phyloP scores from a whole-genome alignment of 75 land plant species.

The Pinus albicaulis region DNA sequence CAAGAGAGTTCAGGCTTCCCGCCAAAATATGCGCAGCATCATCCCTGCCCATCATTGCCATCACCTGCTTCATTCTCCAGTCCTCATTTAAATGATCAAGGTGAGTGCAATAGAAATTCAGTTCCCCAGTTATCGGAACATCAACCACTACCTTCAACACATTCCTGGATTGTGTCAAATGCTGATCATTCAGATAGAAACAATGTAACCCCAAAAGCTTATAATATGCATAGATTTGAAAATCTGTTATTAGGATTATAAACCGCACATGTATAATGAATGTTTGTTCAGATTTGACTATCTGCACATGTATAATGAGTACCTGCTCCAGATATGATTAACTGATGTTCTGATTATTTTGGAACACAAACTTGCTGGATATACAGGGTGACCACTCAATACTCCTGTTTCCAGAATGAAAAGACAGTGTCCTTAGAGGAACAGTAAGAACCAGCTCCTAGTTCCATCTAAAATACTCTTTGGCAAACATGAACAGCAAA shows the following conservation, averaged over 20 bases:
- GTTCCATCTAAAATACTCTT: background rate
- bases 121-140: conserved; percentile 51
- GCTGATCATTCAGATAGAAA: background rate
- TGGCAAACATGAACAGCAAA: background rate
- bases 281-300: no score
- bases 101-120: conserved; percentile 67
- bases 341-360: background rate
- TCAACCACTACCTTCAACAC: conserved; percentile 71
- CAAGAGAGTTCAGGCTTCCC: conserved; percentile 76
- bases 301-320: background rate
- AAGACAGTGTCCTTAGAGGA: background rate
- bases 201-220: background rate
- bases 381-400: background rate
- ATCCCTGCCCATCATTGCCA: conserved; percentile 39
- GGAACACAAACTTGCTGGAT: background rate
- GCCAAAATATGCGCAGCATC: conserved; percentile 64
- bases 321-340: background rate
- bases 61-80: conserved; percentile 81
- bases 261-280: background rate
- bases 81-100: conserved; percentile 79
- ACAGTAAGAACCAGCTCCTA: background rate
- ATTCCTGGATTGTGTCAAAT: conserved; percentile 43
- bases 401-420: background rate
- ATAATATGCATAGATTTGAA: background rate
- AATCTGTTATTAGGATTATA: background rate